phyloP scores from a whole-genome alignment of 2,329 filamentous ascomycete genomes.

The Colletotrichum sp. region DNA sequence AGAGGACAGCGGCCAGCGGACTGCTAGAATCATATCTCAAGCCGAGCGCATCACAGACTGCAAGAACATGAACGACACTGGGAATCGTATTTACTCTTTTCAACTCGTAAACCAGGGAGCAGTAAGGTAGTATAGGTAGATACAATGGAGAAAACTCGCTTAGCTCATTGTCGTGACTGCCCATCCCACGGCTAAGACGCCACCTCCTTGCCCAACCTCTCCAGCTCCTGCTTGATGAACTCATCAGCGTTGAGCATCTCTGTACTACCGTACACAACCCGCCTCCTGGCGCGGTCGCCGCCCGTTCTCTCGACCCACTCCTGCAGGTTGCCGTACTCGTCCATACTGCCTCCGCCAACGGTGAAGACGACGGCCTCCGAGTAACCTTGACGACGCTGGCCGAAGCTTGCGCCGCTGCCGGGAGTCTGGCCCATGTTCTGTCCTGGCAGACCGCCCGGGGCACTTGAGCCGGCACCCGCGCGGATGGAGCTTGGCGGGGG shows the following conservation, averaged over 20 bases:
- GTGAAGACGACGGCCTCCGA: slow-evolving; percentile 93
- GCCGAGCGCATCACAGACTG: background rate
- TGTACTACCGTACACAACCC: slow-evolving; percentile 94
- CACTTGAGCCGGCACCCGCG: slow-evolving; percentile 42
- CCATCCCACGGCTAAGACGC: slow-evolving; percentile 24
- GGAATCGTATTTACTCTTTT: slow-evolving; percentile 6
- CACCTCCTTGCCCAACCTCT: slow-evolving; percentile 65
- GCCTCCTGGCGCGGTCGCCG: slow-evolving; percentile 70
- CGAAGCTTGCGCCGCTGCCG: slow-evolving; percentile 84
- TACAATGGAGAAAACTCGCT: background rate
- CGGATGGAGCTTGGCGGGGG: slow-evolving; percentile 74
- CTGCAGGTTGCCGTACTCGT: slow-evolving; percentile 96
- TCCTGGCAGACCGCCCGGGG: slow-evolving; percentile 53
- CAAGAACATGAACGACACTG: background rate
- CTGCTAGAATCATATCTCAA: background rate
- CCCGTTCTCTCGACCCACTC: slow-evolving; percentile 89
- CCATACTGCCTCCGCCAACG: slow-evolving; percentile 96
- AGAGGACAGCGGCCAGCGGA: background rate
- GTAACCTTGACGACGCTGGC: slow-evolving; percentile 87
- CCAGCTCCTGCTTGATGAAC: slow-evolving; percentile 68
- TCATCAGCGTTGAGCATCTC: slow-evolving; percentile 75
- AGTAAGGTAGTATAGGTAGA: background rate
- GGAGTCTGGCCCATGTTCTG: slow-evolving; percentile 45
- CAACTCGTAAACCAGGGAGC: background rate
- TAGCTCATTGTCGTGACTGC: background rate